phyloP scores from a whole-genome alignment of 306 rosid genomes.

The Elaeagnus macrophylla region DNA sequence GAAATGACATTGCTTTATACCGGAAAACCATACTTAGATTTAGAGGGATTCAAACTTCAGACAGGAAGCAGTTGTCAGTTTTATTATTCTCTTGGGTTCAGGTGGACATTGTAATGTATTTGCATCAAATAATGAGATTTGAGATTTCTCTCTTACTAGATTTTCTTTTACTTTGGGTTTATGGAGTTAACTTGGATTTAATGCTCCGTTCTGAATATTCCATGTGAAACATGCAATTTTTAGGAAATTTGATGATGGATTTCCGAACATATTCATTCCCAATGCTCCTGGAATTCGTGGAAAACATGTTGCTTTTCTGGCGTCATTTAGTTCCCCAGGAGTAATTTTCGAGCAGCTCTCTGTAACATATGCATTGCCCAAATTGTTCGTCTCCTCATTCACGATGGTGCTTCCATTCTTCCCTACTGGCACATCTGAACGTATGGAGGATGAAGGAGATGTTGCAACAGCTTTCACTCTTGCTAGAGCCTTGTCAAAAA shows the following conservation, averaged over 20 bases:
- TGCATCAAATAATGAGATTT: too few species aligned
- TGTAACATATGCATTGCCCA: constrained; percentile 86
- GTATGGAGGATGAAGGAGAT: constrained; percentile 99
- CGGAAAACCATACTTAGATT: background rate
- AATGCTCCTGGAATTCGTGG: constrained; percentile 95
- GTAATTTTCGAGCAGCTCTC: constrained; percentile 96
- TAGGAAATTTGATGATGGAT: constrained; percentile 95
- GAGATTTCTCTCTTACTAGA: too few species aligned
- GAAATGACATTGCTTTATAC: too few species aligned
- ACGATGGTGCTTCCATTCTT: constrained; percentile 93
- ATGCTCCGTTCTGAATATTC: constrained; percentile 22
- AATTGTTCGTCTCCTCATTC: constrained; percentile 75
- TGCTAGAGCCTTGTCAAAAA: constrained; percentile 84
- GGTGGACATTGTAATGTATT: background rate
- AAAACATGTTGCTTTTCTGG: constrained; percentile 87
- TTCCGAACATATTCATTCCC: constrained; percentile 94
- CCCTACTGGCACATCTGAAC: constrained; percentile 90
- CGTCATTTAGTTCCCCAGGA: constrained; percentile 85
- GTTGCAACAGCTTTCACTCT: constrained; percentile 93
- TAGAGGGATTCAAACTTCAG: background rate
- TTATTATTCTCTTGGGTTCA: background rate
- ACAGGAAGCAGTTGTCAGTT: background rate
- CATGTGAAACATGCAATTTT: constrained; percentile 21
- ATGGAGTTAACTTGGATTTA: constrained; percentile 1
- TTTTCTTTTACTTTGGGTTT: background rate